Conservation (phyloP, 2,329 filamentous ascomycete genomes). For the Teratosphaeria nubilosa region DNA sequence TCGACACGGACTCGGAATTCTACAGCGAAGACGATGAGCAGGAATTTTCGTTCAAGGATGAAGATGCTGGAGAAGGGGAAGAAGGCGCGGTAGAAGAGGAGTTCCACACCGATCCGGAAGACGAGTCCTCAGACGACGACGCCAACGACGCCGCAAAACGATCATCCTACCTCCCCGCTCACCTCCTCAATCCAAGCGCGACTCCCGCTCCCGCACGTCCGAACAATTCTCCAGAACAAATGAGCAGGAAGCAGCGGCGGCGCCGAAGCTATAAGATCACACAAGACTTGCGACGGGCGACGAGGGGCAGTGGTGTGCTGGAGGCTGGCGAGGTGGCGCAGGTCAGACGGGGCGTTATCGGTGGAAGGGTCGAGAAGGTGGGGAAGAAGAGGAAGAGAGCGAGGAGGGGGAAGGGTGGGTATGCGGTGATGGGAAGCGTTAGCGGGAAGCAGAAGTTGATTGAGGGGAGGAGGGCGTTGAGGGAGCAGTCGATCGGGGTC, state of each 20-base stretch:
- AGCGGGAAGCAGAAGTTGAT: constrained; percentile 11
- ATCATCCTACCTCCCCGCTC: constrained; percentile 3
- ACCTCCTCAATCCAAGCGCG: constrained; percentile 3
- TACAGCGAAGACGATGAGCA: neutral
- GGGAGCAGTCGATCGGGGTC: neutral
- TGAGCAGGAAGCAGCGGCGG: constrained; percentile 5
- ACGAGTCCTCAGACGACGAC: neutral
- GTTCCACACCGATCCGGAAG: neutral
- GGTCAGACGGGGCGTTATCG: constrained; percentile 8
- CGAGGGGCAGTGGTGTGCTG: constrained; percentile 10
- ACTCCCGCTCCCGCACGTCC: neutral
- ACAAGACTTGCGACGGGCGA: constrained; percentile 6
- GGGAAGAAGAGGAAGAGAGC: neutral
- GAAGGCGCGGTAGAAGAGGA: neutral
- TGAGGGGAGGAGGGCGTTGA: constrained; percentile 5
- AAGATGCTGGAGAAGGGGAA: neutral
- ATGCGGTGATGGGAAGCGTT: neutral
- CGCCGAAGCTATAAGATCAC: constrained; percentile 2
- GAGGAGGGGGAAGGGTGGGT: neutral
- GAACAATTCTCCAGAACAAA: constrained; percentile 1
- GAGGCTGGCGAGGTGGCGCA: constrained; percentile 13
- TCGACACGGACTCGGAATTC: neutral
- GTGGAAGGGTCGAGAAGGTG: constrained; percentile 9
- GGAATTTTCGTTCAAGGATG: neutral
- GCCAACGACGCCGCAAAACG: neutral